Percentiles rank a stretch among this genome's conserved stretches.
These are phyloP conservation scores for Fomitopsis pinicola DNA, from an alignment of 1,284 basidiomycete genomes.

Conservation along the genomic window DNA sequence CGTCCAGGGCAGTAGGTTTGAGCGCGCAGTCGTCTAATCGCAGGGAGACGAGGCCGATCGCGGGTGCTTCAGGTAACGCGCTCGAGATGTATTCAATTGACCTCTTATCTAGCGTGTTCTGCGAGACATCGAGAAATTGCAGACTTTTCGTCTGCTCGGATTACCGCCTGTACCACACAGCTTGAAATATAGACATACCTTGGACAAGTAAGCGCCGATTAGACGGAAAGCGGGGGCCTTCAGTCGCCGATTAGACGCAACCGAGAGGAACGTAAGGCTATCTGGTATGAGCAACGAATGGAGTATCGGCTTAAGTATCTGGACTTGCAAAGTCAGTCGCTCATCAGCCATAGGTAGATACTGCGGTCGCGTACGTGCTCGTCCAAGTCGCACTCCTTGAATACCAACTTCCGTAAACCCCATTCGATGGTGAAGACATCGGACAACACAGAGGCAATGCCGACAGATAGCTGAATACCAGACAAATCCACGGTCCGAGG, in stretches of 20 bases:
- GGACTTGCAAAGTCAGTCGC: constrained; percentile 1
- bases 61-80: constrained; percentile 54
- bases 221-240: constrained; percentile 78
- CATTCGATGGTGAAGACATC: constrained; percentile 90
- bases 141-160: constrained; percentile 60
- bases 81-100: constrained; percentile 79
- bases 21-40: constrained; percentile 81
- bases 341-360: neutral
- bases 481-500: constrained; percentile 77
- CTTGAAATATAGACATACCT: constrained; percentile 39
- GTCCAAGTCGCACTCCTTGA: constrained; percentile 78
- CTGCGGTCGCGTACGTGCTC: constrained; percentile 54
- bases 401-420: constrained; percentile 78
- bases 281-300: constrained; percentile 87
- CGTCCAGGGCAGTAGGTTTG: constrained; percentile 69
- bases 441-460: constrained; percentile 75
- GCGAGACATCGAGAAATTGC: constrained; percentile 86
- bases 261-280: constrained; percentile 77
- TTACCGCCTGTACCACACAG: neutral
- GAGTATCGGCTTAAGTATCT: constrained; percentile 86
- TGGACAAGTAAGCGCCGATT: constrained; percentile 75
- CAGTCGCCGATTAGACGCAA: constrained; percentile 84
- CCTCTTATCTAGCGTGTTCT: constrained; percentile 82
- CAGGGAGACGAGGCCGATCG: constrained; percentile 67
- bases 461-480: constrained; percentile 67